Evolutionary conservation across 78 protist genomes (phyloP).

Genomic region (Isochrysis galbana): DNA sequence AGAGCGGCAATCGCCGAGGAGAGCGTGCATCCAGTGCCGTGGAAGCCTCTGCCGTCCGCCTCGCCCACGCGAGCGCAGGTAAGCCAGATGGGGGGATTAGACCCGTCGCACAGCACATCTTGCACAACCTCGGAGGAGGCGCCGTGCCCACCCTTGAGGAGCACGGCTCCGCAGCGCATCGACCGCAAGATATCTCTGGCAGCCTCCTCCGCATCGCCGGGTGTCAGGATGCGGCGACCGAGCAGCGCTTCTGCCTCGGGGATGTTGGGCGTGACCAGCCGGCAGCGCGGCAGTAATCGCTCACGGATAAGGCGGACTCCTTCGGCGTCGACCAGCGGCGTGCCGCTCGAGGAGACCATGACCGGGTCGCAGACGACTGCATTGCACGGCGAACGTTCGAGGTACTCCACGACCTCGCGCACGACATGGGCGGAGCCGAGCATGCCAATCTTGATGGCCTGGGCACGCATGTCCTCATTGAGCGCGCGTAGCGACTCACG

Average conservation of each 20-base stretch:
- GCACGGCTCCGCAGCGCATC: neutral
- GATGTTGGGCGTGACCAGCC: conserved; percentile 9
- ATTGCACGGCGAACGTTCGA: neutral
- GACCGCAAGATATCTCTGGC: neutral
- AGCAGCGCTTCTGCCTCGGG: conserved; percentile 10
- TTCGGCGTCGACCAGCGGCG: neutral
- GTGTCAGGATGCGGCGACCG: no score
- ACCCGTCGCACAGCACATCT: neutral
- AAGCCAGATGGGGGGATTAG: neutral
- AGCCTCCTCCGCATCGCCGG: neutral
- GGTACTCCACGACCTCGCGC: neutral
- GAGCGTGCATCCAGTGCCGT: conserved; percentile 38
- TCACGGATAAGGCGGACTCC: neutral
- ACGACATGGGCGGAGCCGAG: neutral
- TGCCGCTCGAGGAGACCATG: conserved; percentile 44
- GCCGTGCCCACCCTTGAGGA: conserved; percentile 8
- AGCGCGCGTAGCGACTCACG: neutral
- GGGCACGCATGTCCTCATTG: conserved; percentile 19
- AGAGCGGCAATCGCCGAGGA: conserved; percentile 18
- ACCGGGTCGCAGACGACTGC: conserved; percentile 51
- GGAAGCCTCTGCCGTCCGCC: neutral
- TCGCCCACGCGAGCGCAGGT: neutral
- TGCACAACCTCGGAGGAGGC: neutral
- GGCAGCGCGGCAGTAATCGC: neutral
- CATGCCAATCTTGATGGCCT: conserved; percentile 56